Evolutionary conservation across 495 filamentous ascomycete species (phyloP).

Genomic region (Aspergillus cristatus): DNA sequence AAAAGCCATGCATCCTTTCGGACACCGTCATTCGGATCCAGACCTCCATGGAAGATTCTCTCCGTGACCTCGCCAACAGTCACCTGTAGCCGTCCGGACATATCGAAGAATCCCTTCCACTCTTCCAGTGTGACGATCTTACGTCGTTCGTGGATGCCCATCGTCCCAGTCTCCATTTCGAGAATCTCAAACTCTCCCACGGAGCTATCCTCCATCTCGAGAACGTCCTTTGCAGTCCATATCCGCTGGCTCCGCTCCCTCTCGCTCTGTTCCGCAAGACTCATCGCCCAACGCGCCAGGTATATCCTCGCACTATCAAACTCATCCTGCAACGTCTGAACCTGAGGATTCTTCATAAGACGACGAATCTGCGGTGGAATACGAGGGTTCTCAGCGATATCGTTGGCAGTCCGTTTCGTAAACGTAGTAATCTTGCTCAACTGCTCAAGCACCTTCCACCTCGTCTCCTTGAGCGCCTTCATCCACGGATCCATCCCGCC

Average conservation of each 20-base stretch:
- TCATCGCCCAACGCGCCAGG: constrained; percentile 95
- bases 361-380: constrained; percentile 79
- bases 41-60: constrained; percentile 87
- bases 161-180: constrained; percentile 63
- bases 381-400: constrained; percentile 80
- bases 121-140: constrained; percentile 72
- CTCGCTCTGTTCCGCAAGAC: constrained; percentile 92
- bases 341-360: constrained; percentile 84
- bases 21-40: constrained; percentile 82
- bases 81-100: constrained; percentile 61
- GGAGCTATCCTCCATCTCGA: constrained; percentile 87
- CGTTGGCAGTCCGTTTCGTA: constrained; percentile 82
- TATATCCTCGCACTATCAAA: constrained; percentile 95
- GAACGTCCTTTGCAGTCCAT: constrained; percentile 85
- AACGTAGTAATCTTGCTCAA: constrained; percentile 95
- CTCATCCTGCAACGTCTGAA: constrained; percentile 90
- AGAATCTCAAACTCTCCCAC: constrained; percentile 95
- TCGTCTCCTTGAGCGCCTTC: constrained; percentile 89
- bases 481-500: constrained; percentile 91
- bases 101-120: constrained; percentile 81
- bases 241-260: constrained; percentile 72
- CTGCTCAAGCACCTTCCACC: constrained; percentile 92
- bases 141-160: constrained; percentile 62
- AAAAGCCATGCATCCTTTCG: constrained; percentile 97
- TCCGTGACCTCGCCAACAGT: constrained; percentile 92